Base-by-base conservation (phyloP, 192 early-diverging fungal genomes). In the Coemansia sp. region DNA sequence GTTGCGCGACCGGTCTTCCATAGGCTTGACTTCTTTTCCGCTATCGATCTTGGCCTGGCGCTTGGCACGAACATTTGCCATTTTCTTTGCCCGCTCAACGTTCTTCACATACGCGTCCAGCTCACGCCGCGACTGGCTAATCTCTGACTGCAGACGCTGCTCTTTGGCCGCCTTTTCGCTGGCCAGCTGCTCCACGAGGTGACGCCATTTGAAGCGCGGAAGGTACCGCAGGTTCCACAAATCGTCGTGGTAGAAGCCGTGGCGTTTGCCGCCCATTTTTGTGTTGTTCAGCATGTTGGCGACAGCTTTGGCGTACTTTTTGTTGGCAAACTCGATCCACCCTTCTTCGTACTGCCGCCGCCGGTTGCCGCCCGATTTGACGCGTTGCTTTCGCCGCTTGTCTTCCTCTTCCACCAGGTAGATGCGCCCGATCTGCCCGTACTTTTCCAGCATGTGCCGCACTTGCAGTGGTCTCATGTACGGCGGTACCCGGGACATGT, bases 201-300 rank as follows among this genome's bases (percentile, higher is more conserved):
- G 89, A 45, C 89, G 79, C 97, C 97, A 98, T 69, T 98, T 98
- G 83, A 98, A 98, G 55, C 89, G 88, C 32, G 94, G 90, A 32
- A 98, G 75, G 65, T 98, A 98, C 75, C 94, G 94, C 54, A 98
- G 89, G 71, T 91, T 97, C 97, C 97, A 98, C 68, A 97, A 77
- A 57, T 97, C 94, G 67, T 97, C 94, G 75, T 95, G 91, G 72
- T 93, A 94, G 58, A 83, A 85, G 50, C 83, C 87, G 32, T 89
- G 84, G 74, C 93, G 94, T 64, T 94, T 96, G 25, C 92, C 91
- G 6, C 88, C 93, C 77, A 98, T 92, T 45, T 79, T 83, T 29
- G 85, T 86, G 61, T 88, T 87, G 75, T 98, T 98, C 47, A 98
- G 76, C 61, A 84, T 77, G 3, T 67, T 69, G 4, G 94, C 94